These are phyloP conservation scores for Coemansia sp. DNA, from an alignment of 371 early-diverging fungal genomes.

Conservation along the genomic window DNA sequence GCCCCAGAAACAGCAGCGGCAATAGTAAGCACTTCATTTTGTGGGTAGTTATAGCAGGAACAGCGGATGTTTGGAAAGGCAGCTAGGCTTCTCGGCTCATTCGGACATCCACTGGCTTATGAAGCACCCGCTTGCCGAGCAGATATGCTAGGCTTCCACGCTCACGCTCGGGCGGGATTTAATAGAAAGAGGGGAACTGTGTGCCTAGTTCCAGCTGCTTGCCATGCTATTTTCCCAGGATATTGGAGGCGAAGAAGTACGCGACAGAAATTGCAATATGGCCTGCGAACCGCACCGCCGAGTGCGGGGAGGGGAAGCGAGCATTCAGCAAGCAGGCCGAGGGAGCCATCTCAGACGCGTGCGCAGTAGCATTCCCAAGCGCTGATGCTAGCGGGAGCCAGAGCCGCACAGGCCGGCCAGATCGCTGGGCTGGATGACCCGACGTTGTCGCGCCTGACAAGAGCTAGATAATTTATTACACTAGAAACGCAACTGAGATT, in stretches of 20 bases:
- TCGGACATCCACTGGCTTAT: not conserved
- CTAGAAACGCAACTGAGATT: not conserved
- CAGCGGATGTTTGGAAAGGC: not conserved
- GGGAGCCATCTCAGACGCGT: not conserved
- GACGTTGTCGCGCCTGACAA: not conserved
- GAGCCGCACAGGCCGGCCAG: no score
- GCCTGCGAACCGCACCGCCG: not conserved
- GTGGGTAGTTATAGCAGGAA: not conserved
- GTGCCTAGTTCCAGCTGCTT: slow-evolving; percentile 1
- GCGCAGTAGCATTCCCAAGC: no score
- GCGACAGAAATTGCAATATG: slow-evolving; percentile 2
- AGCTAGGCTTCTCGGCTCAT: not conserved
- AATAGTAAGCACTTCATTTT: slow-evolving; percentile 8
- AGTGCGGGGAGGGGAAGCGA: no score
- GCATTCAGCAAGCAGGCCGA: not conserved
- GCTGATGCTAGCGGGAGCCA: no score
- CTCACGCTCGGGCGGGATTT: not conserved
- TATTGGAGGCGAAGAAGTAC: not conserved
- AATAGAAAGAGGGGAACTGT: slow-evolving; percentile 7
- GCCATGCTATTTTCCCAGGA: slow-evolving; percentile 5
- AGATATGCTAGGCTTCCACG: not conserved
- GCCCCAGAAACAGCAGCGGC: slow-evolving; percentile 15
- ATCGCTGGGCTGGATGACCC: no score
- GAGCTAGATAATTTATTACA: slow-evolving; percentile 1
- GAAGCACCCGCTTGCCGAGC: not conserved